Conservation (phyloP, 23 red algal genomes). For the Gracilaria gracilis region DNA sequence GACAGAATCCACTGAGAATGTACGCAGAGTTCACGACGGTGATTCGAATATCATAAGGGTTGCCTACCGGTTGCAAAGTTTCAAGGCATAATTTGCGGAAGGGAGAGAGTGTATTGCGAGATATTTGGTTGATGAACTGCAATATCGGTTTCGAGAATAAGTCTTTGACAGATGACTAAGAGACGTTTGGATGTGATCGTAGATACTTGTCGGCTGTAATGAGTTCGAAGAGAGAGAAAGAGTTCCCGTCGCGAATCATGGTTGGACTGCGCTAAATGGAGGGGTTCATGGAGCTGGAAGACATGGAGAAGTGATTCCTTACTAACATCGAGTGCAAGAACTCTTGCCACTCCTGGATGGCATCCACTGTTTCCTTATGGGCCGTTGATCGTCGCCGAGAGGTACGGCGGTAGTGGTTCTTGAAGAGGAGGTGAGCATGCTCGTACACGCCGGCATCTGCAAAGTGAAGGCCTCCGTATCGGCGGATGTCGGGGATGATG, state of each 20-base stretch:
- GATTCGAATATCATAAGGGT: neutral
- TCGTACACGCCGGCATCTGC: conserved; percentile 35
- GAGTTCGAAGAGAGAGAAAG: neutral
- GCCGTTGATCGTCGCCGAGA: neutral
- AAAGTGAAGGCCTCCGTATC: conserved; percentile 1
- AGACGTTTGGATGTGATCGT: neutral
- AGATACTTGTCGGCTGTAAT: neutral
- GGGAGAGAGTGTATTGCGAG: neutral
- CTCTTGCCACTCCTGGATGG: neutral
- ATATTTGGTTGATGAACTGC: conserved; percentile 9
- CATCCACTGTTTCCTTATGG: neutral
- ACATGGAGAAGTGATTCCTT: neutral
- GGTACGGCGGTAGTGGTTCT: conserved; percentile 15
- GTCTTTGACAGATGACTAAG: neutral
- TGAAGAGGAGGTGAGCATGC: conserved; percentile 36
- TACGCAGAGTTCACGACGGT: conserved; percentile 18
- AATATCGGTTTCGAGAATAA: neutral
- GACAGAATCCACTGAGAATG: neutral
- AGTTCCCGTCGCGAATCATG: neutral
- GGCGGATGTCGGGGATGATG: neutral
- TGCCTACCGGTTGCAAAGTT: neutral
- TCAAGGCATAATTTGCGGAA: neutral
- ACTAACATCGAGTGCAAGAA: neutral
- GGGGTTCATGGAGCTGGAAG: neutral
- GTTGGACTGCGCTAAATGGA: neutral